phyloP scores from a whole-genome alignment of 495 filamentous ascomycete species.

The Talaromyces wortmannii region DNA sequence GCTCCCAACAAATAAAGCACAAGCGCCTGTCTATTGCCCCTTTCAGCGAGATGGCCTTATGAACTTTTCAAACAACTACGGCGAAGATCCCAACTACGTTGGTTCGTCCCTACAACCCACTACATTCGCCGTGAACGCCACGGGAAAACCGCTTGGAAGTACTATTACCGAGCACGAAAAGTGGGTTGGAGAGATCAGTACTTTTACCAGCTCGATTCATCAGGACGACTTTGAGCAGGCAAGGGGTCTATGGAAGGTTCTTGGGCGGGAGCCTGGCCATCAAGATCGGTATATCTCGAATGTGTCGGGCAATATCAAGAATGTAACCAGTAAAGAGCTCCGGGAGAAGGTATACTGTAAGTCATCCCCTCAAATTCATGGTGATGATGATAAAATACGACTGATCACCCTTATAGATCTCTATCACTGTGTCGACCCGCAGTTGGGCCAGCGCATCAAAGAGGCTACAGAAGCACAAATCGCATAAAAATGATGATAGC shows the following conservation, averaged over 20 bases:
- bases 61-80: conserved; percentile 55
- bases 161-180: conserved; percentile 46
- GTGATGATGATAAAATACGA: not conserved
- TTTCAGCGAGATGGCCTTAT: conserved; percentile 67
- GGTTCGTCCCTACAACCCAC: conserved; percentile 11
- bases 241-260: conserved; percentile 47
- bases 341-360: conserved; percentile 16
- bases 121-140: conserved; percentile 5
- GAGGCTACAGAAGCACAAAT: not conserved
- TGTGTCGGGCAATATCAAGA: conserved; percentile 30
- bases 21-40: conserved; percentile 49
- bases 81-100: conserved; percentile 55
- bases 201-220: conserved; percentile 21
- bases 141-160: conserved; percentile 15
- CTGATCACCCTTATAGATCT: not conserved
- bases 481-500: too few relatives aligned
- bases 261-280: conserved; percentile 48
- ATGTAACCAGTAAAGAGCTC: conserved; percentile 17
- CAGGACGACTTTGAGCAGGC: conserved; percentile 50
- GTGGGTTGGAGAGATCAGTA: conserved; percentile 38
- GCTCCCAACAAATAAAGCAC: conserved; percentile 30
- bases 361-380: not conserved
- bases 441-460: not conserved
- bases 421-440: not conserved
- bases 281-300: conserved; percentile 55